These are phyloP conservation scores for Cantharellus cinnabarinus DNA, from an alignment of 768 basidiomycete genomes.

Conservation along the genomic window DNA sequence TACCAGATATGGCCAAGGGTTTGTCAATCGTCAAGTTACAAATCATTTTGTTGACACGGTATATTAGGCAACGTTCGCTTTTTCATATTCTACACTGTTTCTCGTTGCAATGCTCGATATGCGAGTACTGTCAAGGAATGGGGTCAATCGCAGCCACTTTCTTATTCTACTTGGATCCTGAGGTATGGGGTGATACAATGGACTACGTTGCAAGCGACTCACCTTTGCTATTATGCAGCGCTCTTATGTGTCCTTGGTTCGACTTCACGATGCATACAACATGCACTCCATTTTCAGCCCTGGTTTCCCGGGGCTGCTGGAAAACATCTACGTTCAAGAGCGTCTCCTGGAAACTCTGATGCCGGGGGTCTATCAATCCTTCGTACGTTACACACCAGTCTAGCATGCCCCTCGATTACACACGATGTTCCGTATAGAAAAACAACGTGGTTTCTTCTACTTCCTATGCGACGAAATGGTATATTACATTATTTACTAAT, in stretches of 20 bases:
- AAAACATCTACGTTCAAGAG: conserved; percentile 93
- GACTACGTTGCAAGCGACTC: not conserved
- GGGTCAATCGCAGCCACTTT: conserved; percentile 90
- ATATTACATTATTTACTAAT: conserved; percentile 92
- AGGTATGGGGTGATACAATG: conserved; percentile 19
- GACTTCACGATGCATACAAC: conserved; percentile 72
- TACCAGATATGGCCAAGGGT: conserved; percentile 92
- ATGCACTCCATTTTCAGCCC: conserved; percentile 81
- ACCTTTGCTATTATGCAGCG: conserved; percentile 18
- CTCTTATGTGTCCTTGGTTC: conserved; percentile 57
- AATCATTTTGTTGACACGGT: not conserved
- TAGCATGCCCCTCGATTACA: not conserved
- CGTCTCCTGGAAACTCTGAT: conserved; percentile 68
- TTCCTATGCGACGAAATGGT: conserved; percentile 97
- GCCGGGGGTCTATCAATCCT: conserved; percentile 73
- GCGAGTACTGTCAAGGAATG: conserved; percentile 99
- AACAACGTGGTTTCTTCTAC: conserved; percentile 83
- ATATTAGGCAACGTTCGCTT: conserved; percentile 64
- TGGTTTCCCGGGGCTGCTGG: conserved; percentile 88
- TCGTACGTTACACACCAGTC: conserved; percentile 23
- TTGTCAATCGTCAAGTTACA: conserved; percentile 17
- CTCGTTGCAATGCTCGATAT: conserved; percentile 61
- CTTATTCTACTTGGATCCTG: conserved; percentile 82
- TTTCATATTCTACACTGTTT: conserved; percentile 91
- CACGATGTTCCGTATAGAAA: conserved; percentile 19